Evolutionary conservation across 345 rosid species (phyloP).

Genomic region (Orychophragmus violaceus): DNA sequence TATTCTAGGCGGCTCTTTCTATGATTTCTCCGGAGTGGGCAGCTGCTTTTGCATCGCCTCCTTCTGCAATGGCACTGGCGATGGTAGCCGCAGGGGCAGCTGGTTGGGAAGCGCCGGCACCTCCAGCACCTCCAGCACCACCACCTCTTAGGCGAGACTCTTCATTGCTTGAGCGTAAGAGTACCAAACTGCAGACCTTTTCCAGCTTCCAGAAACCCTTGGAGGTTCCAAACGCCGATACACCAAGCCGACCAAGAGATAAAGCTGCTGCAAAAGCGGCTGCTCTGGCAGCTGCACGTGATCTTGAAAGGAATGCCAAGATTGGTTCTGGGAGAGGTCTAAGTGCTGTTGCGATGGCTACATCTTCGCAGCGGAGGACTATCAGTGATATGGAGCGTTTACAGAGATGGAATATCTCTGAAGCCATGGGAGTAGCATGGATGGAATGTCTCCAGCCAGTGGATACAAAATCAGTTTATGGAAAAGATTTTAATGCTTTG

Average conservation of each 20-base stretch:
- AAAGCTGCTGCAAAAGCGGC: constrained; percentile 98
- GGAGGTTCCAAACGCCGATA: constrained; percentile 52
- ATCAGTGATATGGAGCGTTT: constrained; percentile 83
- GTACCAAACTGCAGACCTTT: constrained; percentile 61
- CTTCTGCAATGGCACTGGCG: constrained; percentile 97
- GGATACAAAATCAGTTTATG: constrained; percentile 84
- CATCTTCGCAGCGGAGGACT: constrained; percentile 84
- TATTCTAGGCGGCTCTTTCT: constrained; percentile 78
- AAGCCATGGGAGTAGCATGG: constrained; percentile 99
- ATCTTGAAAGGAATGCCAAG: constrained; percentile 91
- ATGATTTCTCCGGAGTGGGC: constrained; percentile 97
- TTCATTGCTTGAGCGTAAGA: constrained; percentile 78
- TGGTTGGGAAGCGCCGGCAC: constrained; percentile 66
- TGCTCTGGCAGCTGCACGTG: constrained; percentile 95
- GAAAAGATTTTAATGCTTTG: constrained; percentile 91
- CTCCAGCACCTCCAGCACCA: constrained; percentile 35
- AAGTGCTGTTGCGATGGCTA: constrained; percentile 98
- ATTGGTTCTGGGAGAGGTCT: constrained; percentile 99
- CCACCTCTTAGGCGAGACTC: constrained; percentile 66
- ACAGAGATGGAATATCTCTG: constrained; percentile 79
- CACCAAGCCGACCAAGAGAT: constrained; percentile 68
- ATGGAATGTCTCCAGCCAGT: constrained; percentile 93
- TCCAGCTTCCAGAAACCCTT: constrained; percentile 85
- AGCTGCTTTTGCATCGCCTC: constrained; percentile 99
- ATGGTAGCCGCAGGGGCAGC: constrained; percentile 99